Evolutionary conservation across 805 yeast species (phyloP).

Genomic region (Candida sonorensis): DNA sequence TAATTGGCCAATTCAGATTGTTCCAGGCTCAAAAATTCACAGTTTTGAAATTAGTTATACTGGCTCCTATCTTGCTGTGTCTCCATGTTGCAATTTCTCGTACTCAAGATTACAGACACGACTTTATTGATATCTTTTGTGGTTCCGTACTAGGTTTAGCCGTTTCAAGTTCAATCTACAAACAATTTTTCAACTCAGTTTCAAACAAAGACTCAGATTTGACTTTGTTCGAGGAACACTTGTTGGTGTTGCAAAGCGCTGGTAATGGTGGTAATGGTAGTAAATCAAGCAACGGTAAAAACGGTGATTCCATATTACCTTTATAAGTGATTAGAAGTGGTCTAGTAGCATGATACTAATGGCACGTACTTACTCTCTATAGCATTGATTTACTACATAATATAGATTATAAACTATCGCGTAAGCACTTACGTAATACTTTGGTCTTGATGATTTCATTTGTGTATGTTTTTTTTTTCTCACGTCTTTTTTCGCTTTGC

Average conservation of each 20-base stretch:
- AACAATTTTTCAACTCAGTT: constrained; percentile 20
- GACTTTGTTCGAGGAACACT: constrained; percentile 6
- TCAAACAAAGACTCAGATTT: constrained; percentile 5
- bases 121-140: constrained; percentile 67
- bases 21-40: constrained; percentile 13
- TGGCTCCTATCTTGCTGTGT: constrained; percentile 57
- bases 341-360: no score
- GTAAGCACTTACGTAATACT: no score
- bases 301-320: no score
- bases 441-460: no score
- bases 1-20: constrained; percentile 50
- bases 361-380: no score
- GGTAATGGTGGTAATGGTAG: no score
- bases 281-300: no score
- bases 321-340: no score
- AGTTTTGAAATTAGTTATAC: constrained; percentile 11
- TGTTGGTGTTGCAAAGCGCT: constrained; percentile 7
- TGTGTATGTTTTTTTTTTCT: no score
- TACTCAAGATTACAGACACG: constrained; percentile 89
- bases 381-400: no score
- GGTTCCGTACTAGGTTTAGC: constrained; percentile 62
- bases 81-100: constrained; percentile 69
- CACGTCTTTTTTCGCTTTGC: no score
- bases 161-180: constrained; percentile 33
- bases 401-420: no score